A percentile compares a stretch with the other conserved stretches of the same genome.
Evolutionary conservation across 371 early-diverging fungal species (phyloP).

Genomic region (Apophysomyces elegans): DNA sequence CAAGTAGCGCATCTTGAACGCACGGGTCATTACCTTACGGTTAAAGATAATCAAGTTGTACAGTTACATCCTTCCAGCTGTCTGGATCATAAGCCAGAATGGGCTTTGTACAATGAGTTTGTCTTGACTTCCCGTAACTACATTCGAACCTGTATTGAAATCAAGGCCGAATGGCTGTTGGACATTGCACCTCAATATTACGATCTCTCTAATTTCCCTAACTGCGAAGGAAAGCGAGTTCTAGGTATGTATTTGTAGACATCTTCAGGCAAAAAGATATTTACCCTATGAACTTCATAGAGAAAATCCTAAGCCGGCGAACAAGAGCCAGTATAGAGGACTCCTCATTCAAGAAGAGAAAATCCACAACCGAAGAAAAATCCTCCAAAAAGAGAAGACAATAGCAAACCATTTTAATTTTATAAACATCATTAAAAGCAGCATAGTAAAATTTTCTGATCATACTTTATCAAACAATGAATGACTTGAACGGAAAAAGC

Average conservation of each 20-base stretch:
- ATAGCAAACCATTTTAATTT: conserved; percentile 49
- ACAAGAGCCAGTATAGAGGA: background rate
- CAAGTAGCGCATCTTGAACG: conserved; percentile 94
- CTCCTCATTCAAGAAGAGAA: conserved; percentile 6
- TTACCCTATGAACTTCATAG: background rate
- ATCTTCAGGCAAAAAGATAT: background rate
- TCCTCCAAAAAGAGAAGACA: conserved; percentile 33
- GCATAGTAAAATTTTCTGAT: conserved; percentile 73
- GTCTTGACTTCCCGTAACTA: conserved; percentile 96
- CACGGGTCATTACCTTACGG: conserved; percentile 89
- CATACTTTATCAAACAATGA: conserved; percentile 51
- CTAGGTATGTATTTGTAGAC: conserved; percentile 31
- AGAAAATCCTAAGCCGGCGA: background rate
- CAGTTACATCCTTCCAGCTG: conserved; percentile 93
- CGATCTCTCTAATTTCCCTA: conserved; percentile 86
- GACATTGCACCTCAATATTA: conserved; percentile 79
- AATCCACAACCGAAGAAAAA: background rate
- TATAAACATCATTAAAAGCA: conserved; percentile 57
- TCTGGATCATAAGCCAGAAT: conserved; percentile 89
- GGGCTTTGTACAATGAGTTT: conserved; percentile 98
- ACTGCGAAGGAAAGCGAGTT: conserved; percentile 88
- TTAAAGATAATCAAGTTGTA: conserved; percentile 97
- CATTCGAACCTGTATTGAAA: conserved; percentile 92
- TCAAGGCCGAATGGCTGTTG: conserved; percentile 91
- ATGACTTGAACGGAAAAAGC: no score